These are phyloP conservation scores for Thelonectria blattea DNA, from an alignment of 2,329 filamentous ascomycete genomes.

Conservation along the genomic window DNA sequence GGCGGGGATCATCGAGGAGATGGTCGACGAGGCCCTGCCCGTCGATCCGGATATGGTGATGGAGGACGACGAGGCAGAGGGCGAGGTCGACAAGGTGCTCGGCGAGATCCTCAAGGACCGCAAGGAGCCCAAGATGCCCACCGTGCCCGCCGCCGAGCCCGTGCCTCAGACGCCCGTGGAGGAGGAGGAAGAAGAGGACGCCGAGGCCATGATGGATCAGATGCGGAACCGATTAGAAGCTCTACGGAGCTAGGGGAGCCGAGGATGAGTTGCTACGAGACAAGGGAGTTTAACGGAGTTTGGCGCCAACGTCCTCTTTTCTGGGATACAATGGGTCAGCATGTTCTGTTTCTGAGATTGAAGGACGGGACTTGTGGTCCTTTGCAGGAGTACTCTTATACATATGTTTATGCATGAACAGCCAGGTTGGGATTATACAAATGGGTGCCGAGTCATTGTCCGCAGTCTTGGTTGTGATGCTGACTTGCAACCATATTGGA, in stretches of 20 bases:
- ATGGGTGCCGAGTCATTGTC: too few relatives aligned
- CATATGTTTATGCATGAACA: background rate
- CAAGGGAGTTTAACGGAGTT: conserved; percentile 14
- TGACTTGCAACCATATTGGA: too few relatives aligned
- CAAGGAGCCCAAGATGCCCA: conserved; percentile 64
- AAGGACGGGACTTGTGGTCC: conserved; percentile 2
- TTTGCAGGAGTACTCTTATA: conserved; percentile 1
- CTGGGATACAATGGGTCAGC: conserved; percentile 16
- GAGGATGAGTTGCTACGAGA: background rate
- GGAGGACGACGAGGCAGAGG: conserved; percentile 76
- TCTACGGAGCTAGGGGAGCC: conserved; percentile 72
- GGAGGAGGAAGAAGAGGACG: conserved; percentile 74
- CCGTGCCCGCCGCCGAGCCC: conserved; percentile 61
- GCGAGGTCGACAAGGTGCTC: conserved; percentile 90
- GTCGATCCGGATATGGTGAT: conserved; percentile 73
- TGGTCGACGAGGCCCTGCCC: conserved; percentile 88
- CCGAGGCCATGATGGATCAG: conserved; percentile 89
- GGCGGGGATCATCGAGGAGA: conserved; percentile 97
- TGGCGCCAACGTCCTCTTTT: conserved; percentile 17
- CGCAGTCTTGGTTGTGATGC: too few relatives aligned
- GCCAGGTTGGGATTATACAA: background rate
- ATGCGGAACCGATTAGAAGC: conserved; percentile 93
- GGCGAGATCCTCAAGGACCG: conserved; percentile 88
- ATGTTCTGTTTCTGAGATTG: conserved; percentile 9
- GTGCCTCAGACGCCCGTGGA: conserved; percentile 58